phyloP scores from a whole-genome alignment of 1,284 basidiomycete genomes.

The Trichosporon inkin region DNA sequence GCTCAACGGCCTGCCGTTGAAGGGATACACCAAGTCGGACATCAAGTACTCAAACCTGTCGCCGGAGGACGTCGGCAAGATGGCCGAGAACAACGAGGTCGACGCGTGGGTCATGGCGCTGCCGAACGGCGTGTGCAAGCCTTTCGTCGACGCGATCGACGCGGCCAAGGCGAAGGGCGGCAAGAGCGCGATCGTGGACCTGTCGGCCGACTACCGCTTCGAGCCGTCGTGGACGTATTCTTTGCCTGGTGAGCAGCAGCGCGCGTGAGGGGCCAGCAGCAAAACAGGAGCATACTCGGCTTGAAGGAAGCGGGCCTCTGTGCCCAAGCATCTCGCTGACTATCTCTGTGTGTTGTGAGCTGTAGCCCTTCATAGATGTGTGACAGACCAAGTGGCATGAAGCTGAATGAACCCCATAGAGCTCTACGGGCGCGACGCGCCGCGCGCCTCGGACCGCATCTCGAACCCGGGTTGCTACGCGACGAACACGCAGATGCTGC shows the following conservation, averaged over 20 bases:
- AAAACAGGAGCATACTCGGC: neutral
- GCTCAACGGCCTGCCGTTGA: constrained; percentile 74
- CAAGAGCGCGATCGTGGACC: constrained; percentile 74
- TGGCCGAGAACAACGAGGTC: constrained; percentile 82
- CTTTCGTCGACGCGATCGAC: constrained; percentile 94
- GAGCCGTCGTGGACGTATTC: constrained; percentile 95
- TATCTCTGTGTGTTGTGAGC: constrained; percentile 5
- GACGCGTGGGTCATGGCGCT: constrained; percentile 98
- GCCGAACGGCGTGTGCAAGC: constrained; percentile 94
- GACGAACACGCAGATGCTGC: constrained; percentile 83
- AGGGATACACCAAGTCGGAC: constrained; percentile 74
- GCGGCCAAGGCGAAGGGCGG: constrained; percentile 59
- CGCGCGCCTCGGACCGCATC: constrained; percentile 73
- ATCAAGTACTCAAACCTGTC: constrained; percentile 78
- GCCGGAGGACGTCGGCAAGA: constrained; percentile 67
- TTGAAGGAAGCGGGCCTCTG: neutral
- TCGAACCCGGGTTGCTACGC: constrained; percentile 98
- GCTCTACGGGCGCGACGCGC: constrained; percentile 71
- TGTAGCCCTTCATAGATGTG: neutral
- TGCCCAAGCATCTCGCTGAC: constrained; percentile 1
- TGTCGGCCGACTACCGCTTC: constrained; percentile 94
- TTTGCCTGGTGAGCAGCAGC: constrained; percentile 87
- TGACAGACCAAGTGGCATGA: constrained; percentile 19
- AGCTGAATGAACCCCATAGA: constrained; percentile 57
- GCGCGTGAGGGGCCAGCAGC: neutral